Base-by-base conservation (phyloP, 768 basidiomycete species). In the Leccinum imitatum region DNA sequence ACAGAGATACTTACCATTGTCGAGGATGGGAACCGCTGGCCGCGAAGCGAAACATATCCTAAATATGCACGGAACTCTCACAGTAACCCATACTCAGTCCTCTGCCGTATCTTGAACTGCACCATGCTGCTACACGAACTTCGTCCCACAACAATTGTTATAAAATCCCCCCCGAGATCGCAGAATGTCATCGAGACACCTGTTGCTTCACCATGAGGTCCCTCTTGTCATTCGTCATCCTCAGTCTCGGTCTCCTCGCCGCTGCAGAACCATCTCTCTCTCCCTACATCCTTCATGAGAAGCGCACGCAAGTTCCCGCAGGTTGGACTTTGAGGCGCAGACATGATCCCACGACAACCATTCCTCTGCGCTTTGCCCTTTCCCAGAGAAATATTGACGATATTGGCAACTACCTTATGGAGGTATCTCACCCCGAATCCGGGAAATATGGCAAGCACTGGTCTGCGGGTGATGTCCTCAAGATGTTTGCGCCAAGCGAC, bases 261-360 rank as follows among this genome's bases (percentile, higher is more conserved):
- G 57, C 69, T 10, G 67, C 66, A 1, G 56, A 47, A 19, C 57
- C 70, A 10, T 58, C 54, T 8, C 53, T 60, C 60, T 69, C 67
- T 8, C 62, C 60, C 47, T 68, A 73, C 59, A 67, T 69, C 59
- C 60, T 78, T 30, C 79, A 80, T 56, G 79, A 80, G 64, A 76
- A 69, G 56, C 79, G 78, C 56, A 69, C 67, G 9, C 60, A 50
- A 19, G 68, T 73, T 11, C 78, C 78, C 9, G 10, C 55, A 6
- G 69, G 68, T 3, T 83, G 82, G 81, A 60, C 68, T 1, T 66
- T 74, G 46, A 64, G 73, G 37, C 75, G 77, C 25, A 71, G 76
- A 55, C 75, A 78, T 53, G 71, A 74, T 0, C 64, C 77, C 9
- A 66, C 69, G 48, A 50, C 63, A 4, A 46, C 60, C 37, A 14